Conservation (phyloP, 352 stramenopile species). For the Phytopythium chamaehyphon region DNA sequence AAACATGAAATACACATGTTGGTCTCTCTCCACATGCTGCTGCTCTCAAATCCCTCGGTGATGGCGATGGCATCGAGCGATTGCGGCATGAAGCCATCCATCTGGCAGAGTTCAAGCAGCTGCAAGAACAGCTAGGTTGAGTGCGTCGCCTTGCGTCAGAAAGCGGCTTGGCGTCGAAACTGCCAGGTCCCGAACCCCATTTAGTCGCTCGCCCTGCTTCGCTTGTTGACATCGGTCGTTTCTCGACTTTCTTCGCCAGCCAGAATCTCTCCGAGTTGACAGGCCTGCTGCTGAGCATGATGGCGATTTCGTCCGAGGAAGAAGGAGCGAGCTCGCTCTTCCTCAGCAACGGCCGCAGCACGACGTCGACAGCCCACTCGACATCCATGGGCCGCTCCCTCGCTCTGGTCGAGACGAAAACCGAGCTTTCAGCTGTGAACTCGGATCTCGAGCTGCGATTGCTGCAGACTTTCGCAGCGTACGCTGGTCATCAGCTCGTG, state of each 20-base stretch:
- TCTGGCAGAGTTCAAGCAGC: too few species aligned
- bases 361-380: not conserved
- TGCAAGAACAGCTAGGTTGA: not conserved
- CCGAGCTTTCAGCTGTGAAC: not conserved
- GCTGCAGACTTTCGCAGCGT: slow-evolving; percentile 47
- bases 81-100: too few species aligned
- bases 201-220: not conserved
- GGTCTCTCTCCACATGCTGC: too few species aligned
- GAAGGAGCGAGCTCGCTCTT: slow-evolving; percentile 3
- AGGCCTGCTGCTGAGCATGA: not conserved
- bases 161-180: not conserved
- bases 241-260: too few species aligned
- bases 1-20: too few species aligned
- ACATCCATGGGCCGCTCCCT: not conserved
- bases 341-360: not conserved
- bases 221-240: not conserved
- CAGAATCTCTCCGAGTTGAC: too few species aligned
- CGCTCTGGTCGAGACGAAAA: not conserved
- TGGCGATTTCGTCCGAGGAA: slow-evolving; percentile 8
- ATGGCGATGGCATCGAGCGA: too few species aligned
- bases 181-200: not conserved
- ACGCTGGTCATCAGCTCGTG: slow-evolving; percentile 29
- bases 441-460: slow-evolving; percentile 60
- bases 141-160: slow-evolving; percentile 5
- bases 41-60: too few species aligned